phyloP scores from a whole-genome alignment of 2,329 filamentous ascomycete genomes.

The Trichoderma koningii region DNA sequence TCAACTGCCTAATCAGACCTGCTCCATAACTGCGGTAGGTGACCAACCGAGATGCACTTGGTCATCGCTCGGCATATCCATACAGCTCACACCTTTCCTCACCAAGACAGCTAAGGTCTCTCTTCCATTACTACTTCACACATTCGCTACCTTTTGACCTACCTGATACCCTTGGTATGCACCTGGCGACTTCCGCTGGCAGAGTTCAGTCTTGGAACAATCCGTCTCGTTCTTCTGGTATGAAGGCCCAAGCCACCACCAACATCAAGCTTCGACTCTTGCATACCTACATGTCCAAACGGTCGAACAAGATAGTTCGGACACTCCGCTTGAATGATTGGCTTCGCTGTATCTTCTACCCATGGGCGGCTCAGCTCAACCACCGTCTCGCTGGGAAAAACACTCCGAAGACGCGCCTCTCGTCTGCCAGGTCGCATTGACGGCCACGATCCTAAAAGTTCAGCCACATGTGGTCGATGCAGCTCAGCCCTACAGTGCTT shows the following conservation, averaged over 20 bases:
- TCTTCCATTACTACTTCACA: neutral
- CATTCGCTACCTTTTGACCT: neutral
- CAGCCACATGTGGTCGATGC: slow-evolving; percentile 1
- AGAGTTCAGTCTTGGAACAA: neutral
- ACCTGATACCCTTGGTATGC: too few relatives aligned
- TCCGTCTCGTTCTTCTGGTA: neutral
- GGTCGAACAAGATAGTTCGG: too few relatives aligned
- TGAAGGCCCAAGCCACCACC: too few relatives aligned
- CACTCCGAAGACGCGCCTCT: neutral
- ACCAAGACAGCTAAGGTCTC: too few relatives aligned
- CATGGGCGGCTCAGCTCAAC: neutral
- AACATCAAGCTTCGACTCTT: neutral
- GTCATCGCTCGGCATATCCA: neutral
- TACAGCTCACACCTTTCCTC: neutral
- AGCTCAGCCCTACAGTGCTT: slow-evolving; percentile 22
- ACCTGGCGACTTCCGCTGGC: too few relatives aligned
- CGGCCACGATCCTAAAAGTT: slow-evolving; percentile 3
- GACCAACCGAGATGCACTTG: neutral
- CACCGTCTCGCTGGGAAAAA: neutral
- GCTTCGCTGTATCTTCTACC: neutral
- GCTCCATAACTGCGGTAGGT: neutral
- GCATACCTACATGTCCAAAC: neutral
- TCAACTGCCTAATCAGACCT: neutral
- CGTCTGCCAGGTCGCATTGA: slow-evolving; percentile 8
- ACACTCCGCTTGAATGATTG: neutral